phyloP scores from a whole-genome alignment of 2,329 filamentous ascomycete genomes.

The Alternaria triticimaculans region DNA sequence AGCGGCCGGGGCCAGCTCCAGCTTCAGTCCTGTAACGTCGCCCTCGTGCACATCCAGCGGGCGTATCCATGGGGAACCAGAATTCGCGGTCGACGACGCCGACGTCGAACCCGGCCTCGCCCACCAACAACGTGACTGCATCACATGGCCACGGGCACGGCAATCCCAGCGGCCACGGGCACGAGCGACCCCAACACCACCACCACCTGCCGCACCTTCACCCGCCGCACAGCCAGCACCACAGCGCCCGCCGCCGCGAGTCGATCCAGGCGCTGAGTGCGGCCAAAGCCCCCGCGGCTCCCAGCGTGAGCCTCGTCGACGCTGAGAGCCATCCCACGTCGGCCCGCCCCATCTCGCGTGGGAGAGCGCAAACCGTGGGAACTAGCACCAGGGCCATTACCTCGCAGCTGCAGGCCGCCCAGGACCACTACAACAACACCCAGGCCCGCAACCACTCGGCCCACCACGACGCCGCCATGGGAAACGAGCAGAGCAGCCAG shows the following conservation, averaged over 20 bases:
- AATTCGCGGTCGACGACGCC: slow-evolving; percentile 31
- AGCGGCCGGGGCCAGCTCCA: slow-evolving; percentile 14
- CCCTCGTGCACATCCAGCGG: background rate
- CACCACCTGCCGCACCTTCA: slow-evolving; percentile 19
- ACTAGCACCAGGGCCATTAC: slow-evolving; percentile 31
- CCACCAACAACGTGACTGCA: slow-evolving; percentile 26
- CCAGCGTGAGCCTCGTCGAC: slow-evolving; percentile 47
- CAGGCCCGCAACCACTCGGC: background rate
- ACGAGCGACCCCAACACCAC: slow-evolving; percentile 13
- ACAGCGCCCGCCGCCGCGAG: slow-evolving; percentile 47
- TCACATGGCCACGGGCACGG: slow-evolving; percentile 21
- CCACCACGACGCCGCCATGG: slow-evolving; percentile 35
- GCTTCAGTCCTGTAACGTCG: slow-evolving; percentile 14
- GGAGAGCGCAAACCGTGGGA: slow-evolving; percentile 35
- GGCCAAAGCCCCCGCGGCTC: slow-evolving; percentile 47
- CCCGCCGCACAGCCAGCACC: slow-evolving; percentile 22
- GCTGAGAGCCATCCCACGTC: slow-evolving; percentile 41
- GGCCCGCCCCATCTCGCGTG: slow-evolving; percentile 35
- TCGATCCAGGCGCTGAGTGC: slow-evolving; percentile 49
- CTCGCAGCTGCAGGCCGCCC: slow-evolving; percentile 40
- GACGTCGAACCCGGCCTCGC: slow-evolving; percentile 35
- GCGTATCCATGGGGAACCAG: slow-evolving; percentile 44
- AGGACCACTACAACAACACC: slow-evolving; percentile 32
- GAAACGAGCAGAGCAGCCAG: slow-evolving; percentile 50
- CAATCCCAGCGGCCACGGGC: background rate